Conservation (phyloP, 441 rosid genomes). For the Gossypium lobatum region DNA sequence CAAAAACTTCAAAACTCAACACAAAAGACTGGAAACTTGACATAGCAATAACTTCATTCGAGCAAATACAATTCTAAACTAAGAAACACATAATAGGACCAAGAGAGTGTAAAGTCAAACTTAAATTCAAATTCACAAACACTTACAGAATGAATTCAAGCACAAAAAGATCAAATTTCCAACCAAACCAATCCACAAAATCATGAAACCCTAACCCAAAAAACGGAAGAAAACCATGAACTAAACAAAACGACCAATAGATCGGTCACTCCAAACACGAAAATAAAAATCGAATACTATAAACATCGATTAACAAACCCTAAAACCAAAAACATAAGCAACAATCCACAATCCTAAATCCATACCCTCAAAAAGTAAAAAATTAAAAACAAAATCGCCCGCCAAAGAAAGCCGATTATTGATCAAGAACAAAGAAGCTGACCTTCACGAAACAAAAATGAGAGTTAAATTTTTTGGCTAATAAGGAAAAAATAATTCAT, state of each 20-base stretch:
- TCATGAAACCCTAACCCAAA: constrained; percentile 15
- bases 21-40: neutral
- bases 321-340: constrained; percentile 25
- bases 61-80: neutral
- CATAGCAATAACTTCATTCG: neutral
- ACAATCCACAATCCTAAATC: constrained; percentile 23
- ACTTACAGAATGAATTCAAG: constrained; percentile 14
- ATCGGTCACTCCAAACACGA: constrained; percentile 34
- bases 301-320: constrained; percentile 35
- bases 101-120: constrained; percentile 17
- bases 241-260: constrained; percentile 36
- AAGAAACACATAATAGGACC: neutral
- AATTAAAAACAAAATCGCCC: constrained; percentile 16
- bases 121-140: constrained; percentile 15
- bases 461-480: constrained; percentile 16
- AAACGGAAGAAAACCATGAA: constrained; percentile 16
- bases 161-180: constrained; percentile 7
- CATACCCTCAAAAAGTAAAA: constrained; percentile 8
- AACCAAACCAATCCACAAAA: constrained; percentile 20
- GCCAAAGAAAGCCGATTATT: constrained; percentile 19
- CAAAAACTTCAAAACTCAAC: neutral
- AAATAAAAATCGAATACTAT: constrained; percentile 29
- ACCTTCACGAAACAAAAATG: constrained; percentile 23
- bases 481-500: constrained; percentile 6
- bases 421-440: constrained; percentile 17